A percentile compares a stretch with the other conserved stretches of the same genome.
Evolutionary conservation across 139 green algal species (phyloP).

Genomic region (Diplosphaera chodatii): DNA sequence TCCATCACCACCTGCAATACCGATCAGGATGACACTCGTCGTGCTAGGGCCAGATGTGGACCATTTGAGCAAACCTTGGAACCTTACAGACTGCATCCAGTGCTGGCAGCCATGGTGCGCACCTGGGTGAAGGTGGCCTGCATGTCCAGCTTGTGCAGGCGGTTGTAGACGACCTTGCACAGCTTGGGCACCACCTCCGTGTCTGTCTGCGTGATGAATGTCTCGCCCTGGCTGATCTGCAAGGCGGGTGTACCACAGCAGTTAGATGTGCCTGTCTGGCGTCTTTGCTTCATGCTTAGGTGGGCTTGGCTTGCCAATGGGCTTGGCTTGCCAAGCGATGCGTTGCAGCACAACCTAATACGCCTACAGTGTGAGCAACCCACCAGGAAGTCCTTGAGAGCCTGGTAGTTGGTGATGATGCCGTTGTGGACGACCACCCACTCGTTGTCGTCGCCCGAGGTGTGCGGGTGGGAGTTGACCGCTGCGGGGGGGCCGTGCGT

Average conservation of each 20-base stretch:
- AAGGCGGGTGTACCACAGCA: too few relatives aligned
- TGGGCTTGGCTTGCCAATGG: too few relatives aligned
- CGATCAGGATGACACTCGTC: too few relatives aligned
- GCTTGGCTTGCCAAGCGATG: too few relatives aligned
- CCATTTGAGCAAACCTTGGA: too few relatives aligned
- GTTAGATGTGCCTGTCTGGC: too few relatives aligned
- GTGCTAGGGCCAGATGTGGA: too few relatives aligned
- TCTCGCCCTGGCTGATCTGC: conserved; percentile 77
- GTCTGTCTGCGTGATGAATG: conserved; percentile 95
- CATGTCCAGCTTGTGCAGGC: conserved; percentile 27
- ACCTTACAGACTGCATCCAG: too few relatives aligned
- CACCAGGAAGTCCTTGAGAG: conserved; percentile 85
- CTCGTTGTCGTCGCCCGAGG: conserved; percentile 61
- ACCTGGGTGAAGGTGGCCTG: conserved; percentile 64
- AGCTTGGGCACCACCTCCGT: conserved; percentile 99
- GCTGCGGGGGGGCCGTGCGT: conserved; percentile 84
- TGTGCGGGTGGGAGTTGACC: conserved; percentile 85
- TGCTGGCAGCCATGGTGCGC: too few relatives aligned
- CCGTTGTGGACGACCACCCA: conserved; percentile 99
- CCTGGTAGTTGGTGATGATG: conserved; percentile 98
- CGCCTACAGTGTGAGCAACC: too few relatives aligned
- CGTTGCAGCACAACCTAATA: too few relatives aligned
- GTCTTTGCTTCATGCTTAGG: not conserved
- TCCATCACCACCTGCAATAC: conserved; percentile 92
- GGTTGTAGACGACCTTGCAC: conserved; percentile 82